These are phyloP conservation scores for Alternaria gansuensis DNA, from an alignment of 2,329 filamentous ascomycete species.

Conservation along the genomic window DNA sequence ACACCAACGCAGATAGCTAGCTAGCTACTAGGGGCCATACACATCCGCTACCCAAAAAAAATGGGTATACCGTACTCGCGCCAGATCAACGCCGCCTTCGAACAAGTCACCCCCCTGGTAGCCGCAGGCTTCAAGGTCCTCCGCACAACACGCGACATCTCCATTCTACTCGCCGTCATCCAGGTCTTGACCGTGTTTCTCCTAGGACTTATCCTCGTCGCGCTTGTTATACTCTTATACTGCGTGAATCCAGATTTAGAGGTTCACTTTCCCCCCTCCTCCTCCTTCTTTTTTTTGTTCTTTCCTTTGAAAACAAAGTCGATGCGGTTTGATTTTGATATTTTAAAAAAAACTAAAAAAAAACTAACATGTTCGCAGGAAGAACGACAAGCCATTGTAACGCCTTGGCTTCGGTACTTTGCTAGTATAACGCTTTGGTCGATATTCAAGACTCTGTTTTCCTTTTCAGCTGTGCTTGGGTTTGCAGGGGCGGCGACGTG, in stretches of 20 bases:
- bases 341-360: no score
- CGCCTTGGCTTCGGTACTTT: conserved; percentile 53
- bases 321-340: background rate
- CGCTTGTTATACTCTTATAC: conserved; percentile 54
- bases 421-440: conserved; percentile 33
- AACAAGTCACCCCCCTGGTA: conserved; percentile 63
- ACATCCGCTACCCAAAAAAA: background rate
- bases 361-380: conserved; percentile 14
- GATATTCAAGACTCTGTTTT: conserved; percentile 28
- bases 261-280: conserved; percentile 22
- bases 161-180: conserved; percentile 58
- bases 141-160: conserved; percentile 61
- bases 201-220: conserved; percentile 53
- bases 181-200: conserved; percentile 58
- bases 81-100: conserved; percentile 62
- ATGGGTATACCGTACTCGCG: conserved; percentile 65
- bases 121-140: conserved; percentile 60
- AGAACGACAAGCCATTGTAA: conserved; percentile 56
- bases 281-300: background rate
- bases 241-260: conserved; percentile 61
- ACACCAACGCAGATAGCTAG: background rate
- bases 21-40: background rate
- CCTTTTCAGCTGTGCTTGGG: conserved; percentile 4
- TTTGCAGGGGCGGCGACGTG: conserved; percentile 22
- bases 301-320: background rate